Evolutionary conservation across 441 rosid species (phyloP), one percentile per base, ranked within the genome.

Genomic region (Cnidoscolus chayamansa): DNA sequence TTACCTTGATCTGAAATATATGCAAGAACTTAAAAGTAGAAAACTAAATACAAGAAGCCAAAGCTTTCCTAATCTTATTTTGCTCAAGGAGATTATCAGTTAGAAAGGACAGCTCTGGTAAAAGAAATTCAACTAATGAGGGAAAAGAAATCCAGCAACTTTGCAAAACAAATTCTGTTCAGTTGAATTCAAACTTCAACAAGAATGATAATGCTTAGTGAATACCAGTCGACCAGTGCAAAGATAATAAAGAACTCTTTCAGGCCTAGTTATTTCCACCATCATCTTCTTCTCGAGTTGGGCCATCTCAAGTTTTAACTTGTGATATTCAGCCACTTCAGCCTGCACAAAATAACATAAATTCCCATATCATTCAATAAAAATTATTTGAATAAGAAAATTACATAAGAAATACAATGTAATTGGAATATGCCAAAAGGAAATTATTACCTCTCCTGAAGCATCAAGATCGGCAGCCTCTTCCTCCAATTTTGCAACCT

Each of bases 231-330:
- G 91, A 54, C 97, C 98, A 72, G 98, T 89, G 78, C 88, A 86
- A 65, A 92, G 95, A 81, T 86, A 90, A 85, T 84, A 86, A 72
- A 94, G 95, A 72, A 89, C 81, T 83, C 90, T 94, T 85, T 95
- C 99, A 79, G 99, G 99, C 86, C 96, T 88, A 74, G 87, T 91
- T 74, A 95, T 90, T 81, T 91, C 98, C 67, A 86, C 72, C 97
- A 89, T 91, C 89, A 95, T 80, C 87, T 88, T 95, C 85, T 89
- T 92, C 86, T 95, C 98, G 71, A 83, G 87, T 71, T 89, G 92
- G 76, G 87, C 90, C 79, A 91, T 78, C 73, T 87, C 95, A 75
- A 95, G 88, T 84, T 92, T 89, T 79, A 95, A 85, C 71, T 88
- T 95, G 82, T 95, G 92, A 79, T 91, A 95, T 75, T 87, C 97